Base-by-base conservation (phyloP, 225 moss, liverwort and hornwort species). In the Bryum argenteum region DNA sequence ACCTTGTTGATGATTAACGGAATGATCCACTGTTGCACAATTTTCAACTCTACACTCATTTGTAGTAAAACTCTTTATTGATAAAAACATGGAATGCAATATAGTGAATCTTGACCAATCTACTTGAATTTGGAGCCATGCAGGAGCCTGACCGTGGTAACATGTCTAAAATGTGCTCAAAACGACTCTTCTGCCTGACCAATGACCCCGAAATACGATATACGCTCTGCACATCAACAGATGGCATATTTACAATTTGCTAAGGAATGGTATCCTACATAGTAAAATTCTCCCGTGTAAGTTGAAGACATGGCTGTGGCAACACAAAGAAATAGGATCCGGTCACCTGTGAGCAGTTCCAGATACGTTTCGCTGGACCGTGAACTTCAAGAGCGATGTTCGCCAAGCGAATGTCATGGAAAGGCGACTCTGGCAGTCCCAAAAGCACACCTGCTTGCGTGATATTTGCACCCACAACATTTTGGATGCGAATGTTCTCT, bases 391-490 rank as follows among this genome's bases (percentile, higher is more conserved):
- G 82, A 5, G 74, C 76, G 17, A 85, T 77, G 63, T 82, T 85
- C 45, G 54, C 67, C 1, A 85, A 60, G 56, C 66, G 81, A 21
- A 85, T 77, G 52, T 74, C 62, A 53, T 55, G 82, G 28, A 85
- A 82, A 24, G 82, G 82, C 17, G 76, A 57, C 69, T 82, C 82
- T 1, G 79, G 82, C 58, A 85, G 44, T 39, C 85, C 85, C 0
- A 74, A 54, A 0, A 85, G 64, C 0, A 76, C 58, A 47, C 85
- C 85, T 26, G 82, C 82, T 79, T 85, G 85, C 13, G 77, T 85
- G 63, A 85, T 85, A 8, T 87, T 84, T 65, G 81, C 74, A 44
- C 87, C 87, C 54, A 81, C 81, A 0, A 84, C 72, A 19, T 83
- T 84, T 26, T 75, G 66, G 60, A 81, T 61, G 10, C 63, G 74